Evolutionary conservation across 441 rosid genomes (phyloP).

Genomic region (Flueggea neowawraea): DNA sequence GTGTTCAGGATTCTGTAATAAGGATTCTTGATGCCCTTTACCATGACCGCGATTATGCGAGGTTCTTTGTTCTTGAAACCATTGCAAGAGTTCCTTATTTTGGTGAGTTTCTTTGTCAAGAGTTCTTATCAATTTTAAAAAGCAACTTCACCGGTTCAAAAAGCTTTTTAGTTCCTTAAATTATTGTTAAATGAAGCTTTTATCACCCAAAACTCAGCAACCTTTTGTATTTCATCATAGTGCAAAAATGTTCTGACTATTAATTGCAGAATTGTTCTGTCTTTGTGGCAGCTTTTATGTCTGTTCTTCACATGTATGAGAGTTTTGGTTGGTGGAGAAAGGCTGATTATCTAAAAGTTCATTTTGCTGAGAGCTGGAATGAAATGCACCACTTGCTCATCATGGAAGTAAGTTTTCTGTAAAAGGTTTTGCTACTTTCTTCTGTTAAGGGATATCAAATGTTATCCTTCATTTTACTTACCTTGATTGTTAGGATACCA

Average conservation of each 20-base stretch:
- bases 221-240: not conserved
- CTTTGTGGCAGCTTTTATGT: constrained; percentile 73
- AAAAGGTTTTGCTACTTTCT: not conserved
- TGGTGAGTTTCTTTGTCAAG: constrained; percentile 39
- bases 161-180: not conserved
- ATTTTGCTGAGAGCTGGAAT: constrained; percentile 99
- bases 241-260: not conserved
- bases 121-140: not conserved
- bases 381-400: constrained; percentile 98
- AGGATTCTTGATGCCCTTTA: constrained; percentile 79
- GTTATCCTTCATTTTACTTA: not conserved
- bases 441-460: too few relatives aligned
- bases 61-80: constrained; percentile 93
- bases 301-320: constrained; percentile 95
- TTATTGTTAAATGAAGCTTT: too few relatives aligned
- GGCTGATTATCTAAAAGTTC: constrained; percentile 91
- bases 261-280: not conserved
- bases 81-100: constrained; percentile 97
- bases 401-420: constrained; percentile 70
- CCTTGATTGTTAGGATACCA: not conserved
- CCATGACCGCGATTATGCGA: constrained; percentile 72
- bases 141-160: not conserved
- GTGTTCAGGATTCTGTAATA: constrained; percentile 73
- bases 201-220: not conserved
- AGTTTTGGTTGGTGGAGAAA: constrained; percentile 99